phyloP scores from a whole-genome alignment of 2,329 filamentous ascomycete species.

The Fusarium proliferatum region DNA sequence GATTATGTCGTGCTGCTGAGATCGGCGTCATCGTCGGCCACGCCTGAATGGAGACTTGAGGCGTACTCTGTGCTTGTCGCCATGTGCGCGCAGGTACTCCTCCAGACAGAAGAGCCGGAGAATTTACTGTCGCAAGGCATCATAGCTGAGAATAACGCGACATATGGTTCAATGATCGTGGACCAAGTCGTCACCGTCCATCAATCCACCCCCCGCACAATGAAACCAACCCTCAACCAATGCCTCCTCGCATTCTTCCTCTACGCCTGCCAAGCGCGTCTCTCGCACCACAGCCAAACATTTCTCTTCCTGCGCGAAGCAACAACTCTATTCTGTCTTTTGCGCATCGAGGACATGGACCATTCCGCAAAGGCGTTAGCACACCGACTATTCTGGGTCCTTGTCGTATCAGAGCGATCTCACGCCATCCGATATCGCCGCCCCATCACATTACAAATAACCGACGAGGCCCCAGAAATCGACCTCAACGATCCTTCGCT shows the following conservation, averaged over 20 bases:
- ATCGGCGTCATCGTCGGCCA: constrained; percentile 17
- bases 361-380: constrained; percentile 43
- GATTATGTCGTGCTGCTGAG: constrained; percentile 51
- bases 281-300: constrained; percentile 57
- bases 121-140: constrained; percentile 48
- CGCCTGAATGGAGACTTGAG: constrained; percentile 47
- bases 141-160: constrained; percentile 51
- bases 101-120: constrained; percentile 55
- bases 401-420: constrained; percentile 57
- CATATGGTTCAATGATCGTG: constrained; percentile 53
- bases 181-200: constrained; percentile 52
- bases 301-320: constrained; percentile 58
- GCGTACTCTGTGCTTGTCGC: constrained; percentile 52
- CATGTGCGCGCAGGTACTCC: constrained; percentile 55
- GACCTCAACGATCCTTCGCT: constrained; percentile 48
- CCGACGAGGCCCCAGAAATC: constrained; percentile 49
- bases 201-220: constrained; percentile 48
- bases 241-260: constrained; percentile 57
- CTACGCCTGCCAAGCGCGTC: constrained; percentile 56
- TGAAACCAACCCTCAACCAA: constrained; percentile 53
- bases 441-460: constrained; percentile 57
- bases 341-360: constrained; percentile 46
- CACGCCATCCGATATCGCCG: constrained; percentile 58
- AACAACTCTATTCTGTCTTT: constrained; percentile 53
- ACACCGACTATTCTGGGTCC: constrained; percentile 56